phyloP scores from a whole-genome alignment of 1,139 yeast species.

The Pichia sp. region DNA sequence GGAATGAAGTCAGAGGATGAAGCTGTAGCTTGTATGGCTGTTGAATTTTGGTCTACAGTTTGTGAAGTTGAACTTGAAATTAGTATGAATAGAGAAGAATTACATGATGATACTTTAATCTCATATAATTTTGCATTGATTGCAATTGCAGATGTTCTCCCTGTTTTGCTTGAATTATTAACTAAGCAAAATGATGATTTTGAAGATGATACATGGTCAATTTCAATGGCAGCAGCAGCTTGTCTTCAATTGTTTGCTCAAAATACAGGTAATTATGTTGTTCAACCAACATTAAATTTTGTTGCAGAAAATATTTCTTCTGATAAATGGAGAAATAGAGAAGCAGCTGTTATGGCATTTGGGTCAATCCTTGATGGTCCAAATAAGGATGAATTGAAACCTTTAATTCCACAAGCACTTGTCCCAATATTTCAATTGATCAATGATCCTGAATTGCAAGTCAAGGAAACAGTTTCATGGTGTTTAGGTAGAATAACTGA shows the following conservation, averaged over 20 bases:
- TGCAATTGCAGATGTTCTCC: slow-evolving; percentile 80
- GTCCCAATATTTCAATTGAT: slow-evolving; percentile 69
- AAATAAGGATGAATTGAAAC: slow-evolving; percentile 60
- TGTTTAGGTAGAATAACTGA: slow-evolving; percentile 96
- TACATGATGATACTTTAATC: slow-evolving; percentile 33
- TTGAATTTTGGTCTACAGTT: slow-evolving; percentile 96
- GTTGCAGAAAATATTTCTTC: slow-evolving; percentile 65
- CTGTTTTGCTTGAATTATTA: slow-evolving; percentile 70
- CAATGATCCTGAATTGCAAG: slow-evolving; percentile 69
- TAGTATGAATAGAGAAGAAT: slow-evolving; percentile 58
- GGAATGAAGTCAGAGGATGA: slow-evolving; percentile 88
- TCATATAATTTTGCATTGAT: slow-evolving; percentile 72
- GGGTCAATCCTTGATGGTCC: slow-evolving; percentile 97
- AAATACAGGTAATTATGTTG: slow-evolving; percentile 77
- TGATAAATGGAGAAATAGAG: slow-evolving; percentile 77
- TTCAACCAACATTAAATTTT: slow-evolving; percentile 75
- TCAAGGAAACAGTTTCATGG: slow-evolving; percentile 97
- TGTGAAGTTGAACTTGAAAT: slow-evolving; percentile 94
- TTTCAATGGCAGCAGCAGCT: slow-evolving; percentile 98
- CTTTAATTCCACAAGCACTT: slow-evolving; percentile 72
- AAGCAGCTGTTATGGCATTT: slow-evolving; percentile 98
- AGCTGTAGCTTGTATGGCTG: slow-evolving; percentile 94
- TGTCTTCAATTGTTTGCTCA: slow-evolving; percentile 92
- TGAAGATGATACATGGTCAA: slow-evolving; percentile 95
- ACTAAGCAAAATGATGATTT: slow-evolving; percentile 88